phyloP scores from a whole-genome alignment of 1,284 basidiomycete genomes.

The Abortiporus biennis region DNA sequence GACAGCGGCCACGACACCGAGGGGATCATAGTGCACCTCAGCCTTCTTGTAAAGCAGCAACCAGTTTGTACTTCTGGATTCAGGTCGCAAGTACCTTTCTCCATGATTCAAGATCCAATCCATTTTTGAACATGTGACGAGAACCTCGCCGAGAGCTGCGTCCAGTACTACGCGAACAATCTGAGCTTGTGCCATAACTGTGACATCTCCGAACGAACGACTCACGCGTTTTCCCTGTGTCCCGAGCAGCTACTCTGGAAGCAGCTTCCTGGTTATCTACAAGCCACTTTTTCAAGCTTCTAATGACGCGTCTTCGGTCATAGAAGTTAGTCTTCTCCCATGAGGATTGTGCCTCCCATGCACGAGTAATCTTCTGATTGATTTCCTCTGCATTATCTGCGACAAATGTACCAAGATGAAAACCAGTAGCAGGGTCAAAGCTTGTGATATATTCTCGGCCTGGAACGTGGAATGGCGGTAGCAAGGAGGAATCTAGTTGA shows the following conservation, averaged over 20 bases:
- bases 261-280: slow-evolving; percentile 83
- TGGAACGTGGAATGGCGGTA: slow-evolving; percentile 41
- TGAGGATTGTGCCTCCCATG: slow-evolving; percentile 58
- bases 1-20: slow-evolving; percentile 90
- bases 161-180: slow-evolving; percentile 61
- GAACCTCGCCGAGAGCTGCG: slow-evolving; percentile 84
- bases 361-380: slow-evolving; percentile 58
- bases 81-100: slow-evolving; percentile 66
- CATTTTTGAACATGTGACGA: slow-evolving; percentile 86
- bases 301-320: slow-evolving; percentile 74
- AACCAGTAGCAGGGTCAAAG: slow-evolving; percentile 86
- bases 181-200: slow-evolving; percentile 5
- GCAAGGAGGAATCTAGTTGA: slow-evolving; percentile 45
- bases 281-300: slow-evolving; percentile 87
- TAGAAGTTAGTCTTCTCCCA: slow-evolving; percentile 76
- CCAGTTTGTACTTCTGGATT: slow-evolving; percentile 66
- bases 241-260: slow-evolving; percentile 86
- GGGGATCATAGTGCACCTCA: slow-evolving; percentile 84
- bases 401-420: slow-evolving; percentile 66
- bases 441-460: slow-evolving; percentile 74
- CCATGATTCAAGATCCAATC: slow-evolving; percentile 85
- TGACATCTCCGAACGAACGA: slow-evolving; percentile 14
- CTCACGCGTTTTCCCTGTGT: slow-evolving; percentile 94
- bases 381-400: slow-evolving; percentile 70
- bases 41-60: slow-evolving; percentile 83